Base-by-base conservation (phyloP, 495 filamentous ascomycete species). In the Corynascus novoguineensis region DNA sequence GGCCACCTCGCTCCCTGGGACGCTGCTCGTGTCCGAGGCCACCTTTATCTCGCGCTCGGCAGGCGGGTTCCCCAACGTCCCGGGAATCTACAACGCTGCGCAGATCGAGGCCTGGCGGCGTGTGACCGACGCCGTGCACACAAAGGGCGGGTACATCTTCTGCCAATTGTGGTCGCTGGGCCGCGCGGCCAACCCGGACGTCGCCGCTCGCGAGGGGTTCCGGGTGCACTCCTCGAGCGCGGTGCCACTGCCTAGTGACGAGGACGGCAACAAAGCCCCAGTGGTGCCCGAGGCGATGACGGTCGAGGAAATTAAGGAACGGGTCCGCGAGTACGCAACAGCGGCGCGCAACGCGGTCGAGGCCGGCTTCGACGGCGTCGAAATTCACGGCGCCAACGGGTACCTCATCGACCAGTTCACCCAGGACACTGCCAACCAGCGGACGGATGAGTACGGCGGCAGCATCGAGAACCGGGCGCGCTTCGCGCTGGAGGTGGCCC, bases 331-430 rank as follows among this genome's bases (percentile, higher is more conserved):
- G 56, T 88, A 84, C 50, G 83, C 75, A 8, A 62, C 75, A 22
- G 86, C 85, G 17, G 82, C 87, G 1, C 70, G 74, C 58, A 84
- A 83, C 53, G 84, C 86, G 4, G 71, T 89, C 11, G 73, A 70
- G 9, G 87, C 86, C 4, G 87, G 87, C 11, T 91, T 90, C 54
- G 87, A 90, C 62, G 86, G 85, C 25, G 85, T 91, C 4, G 88
- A 91, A 72, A 73, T 90, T 52, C 86, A 89, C 64, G 82, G 73
- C 34, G 85, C 85, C 4, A 90, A 91, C 60, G 87, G 87, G 9
- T 90, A 89, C 63, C 68, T 91, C 47, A 72, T 89, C 48, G 85
- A 91, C 63, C 87, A 91, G 69, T 91, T 91, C 67, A 73, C 71
- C 1, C 85, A 87, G 62, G 81, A 85, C 60, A 72, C 62, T 15